phyloP scores from a whole-genome alignment of 768 basidiomycete species.

The Podaxis carcinomalis region DNA sequence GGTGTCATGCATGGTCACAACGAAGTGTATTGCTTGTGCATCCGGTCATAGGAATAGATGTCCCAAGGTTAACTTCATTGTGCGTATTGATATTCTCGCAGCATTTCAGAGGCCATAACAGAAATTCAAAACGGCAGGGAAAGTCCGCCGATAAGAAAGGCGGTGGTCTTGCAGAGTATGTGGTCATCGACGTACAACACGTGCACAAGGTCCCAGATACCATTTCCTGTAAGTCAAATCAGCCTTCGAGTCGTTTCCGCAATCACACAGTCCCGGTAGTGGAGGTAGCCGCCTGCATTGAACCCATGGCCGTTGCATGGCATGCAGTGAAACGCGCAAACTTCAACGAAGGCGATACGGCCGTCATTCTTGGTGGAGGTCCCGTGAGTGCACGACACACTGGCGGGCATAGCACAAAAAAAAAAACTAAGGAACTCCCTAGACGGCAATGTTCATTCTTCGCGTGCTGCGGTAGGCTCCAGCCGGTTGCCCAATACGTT shows the following conservation, averaged over 20 bases:
- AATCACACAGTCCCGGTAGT: conserved; percentile 23
- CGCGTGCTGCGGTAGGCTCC: conserved; percentile 30
- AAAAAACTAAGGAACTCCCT: background rate
- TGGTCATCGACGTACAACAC: conserved; percentile 28
- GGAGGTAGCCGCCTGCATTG: conserved; percentile 42
- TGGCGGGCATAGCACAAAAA: background rate
- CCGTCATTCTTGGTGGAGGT: conserved; percentile 40
- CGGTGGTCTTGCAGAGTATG: conserved; percentile 43
- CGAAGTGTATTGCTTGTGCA: conserved; percentile 29
- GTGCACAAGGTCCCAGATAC: conserved; percentile 35
- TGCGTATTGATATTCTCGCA: conserved; percentile 14
- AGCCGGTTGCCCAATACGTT: background rate
- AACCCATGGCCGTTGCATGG: conserved; percentile 43
- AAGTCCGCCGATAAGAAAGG: conserved; percentile 27
- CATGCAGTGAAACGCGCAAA: conserved; percentile 38
- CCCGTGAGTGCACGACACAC: conserved; percentile 27
- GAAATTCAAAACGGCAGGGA: conserved; percentile 20
- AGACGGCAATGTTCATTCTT: conserved; percentile 36
- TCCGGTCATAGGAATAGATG: conserved; percentile 31
- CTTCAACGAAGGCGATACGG: conserved; percentile 33
- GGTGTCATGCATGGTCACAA: conserved; percentile 32
- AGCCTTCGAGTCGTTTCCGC: background rate
- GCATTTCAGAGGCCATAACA: background rate
- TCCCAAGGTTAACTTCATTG: conserved; percentile 29
- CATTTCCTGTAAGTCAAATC: conserved; percentile 28